Evolutionary conservation across 139 green algal genomes (phyloP).

Genomic region (Desmodesmus armatus): DNA sequence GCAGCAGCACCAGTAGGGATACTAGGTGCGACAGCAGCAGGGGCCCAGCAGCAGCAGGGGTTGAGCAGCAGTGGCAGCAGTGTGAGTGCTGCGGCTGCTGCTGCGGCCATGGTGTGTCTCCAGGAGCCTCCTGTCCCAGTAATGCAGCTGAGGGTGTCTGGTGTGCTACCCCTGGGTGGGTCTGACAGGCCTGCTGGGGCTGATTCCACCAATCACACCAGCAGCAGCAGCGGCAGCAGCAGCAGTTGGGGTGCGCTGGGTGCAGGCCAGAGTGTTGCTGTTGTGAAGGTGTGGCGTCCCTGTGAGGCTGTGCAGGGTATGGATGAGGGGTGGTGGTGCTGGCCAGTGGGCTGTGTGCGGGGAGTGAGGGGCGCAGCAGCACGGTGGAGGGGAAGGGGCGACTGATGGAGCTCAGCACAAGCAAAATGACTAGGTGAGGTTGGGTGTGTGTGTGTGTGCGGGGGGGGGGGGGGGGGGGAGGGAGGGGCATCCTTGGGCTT

Average conservation of each 20-base stretch:
- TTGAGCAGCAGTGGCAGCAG: neutral
- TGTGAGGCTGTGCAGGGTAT: neutral
- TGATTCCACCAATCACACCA: neutral
- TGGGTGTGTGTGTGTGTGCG: no score
- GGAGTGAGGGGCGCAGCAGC: constrained; percentile 30
- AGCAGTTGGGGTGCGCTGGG: neutral
- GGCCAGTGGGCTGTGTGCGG: neutral
- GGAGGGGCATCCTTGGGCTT: no score
- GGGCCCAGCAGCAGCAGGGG: neutral
- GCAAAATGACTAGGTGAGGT: constrained; percentile 20
- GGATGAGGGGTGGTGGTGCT: constrained; percentile 25
- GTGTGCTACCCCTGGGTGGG: constrained; percentile 1
- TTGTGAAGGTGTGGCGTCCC: constrained; percentile 6
- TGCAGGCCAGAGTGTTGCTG: neutral
- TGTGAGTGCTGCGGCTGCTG: neutral
- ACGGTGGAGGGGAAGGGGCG: neutral
- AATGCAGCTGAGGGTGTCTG: constrained; percentile 27
- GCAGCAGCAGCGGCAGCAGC: neutral
- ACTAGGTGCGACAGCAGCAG: no score
- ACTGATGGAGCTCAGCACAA: constrained; percentile 17
- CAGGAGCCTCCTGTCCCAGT: constrained; percentile 9
- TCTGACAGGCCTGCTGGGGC: neutral
- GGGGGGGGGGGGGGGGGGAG: no score
- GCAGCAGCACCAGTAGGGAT: neutral
- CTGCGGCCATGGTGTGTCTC: neutral